Evolutionary conservation across 2,329 filamentous ascomycete genomes (phyloP).

Genomic region (Sodiomyces alkalinus): DNA sequence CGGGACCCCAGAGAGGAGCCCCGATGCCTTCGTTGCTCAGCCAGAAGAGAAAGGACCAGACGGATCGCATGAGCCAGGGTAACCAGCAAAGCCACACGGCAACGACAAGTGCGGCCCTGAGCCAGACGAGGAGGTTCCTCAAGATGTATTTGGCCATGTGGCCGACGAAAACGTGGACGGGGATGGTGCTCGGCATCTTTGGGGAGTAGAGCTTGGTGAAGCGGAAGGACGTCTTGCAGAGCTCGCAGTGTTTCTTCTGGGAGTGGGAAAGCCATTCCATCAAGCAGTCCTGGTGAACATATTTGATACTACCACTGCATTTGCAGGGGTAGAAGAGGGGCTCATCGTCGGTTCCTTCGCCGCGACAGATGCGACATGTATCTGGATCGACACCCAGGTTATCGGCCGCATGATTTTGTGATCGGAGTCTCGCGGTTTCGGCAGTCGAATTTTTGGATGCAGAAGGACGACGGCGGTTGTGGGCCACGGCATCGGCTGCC

Average conservation of each 20-base stretch:
- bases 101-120: slow-evolving; percentile 61
- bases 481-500: slow-evolving; percentile 12
- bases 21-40: slow-evolving; percentile 62
- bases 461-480: slow-evolving; percentile 13
- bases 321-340: slow-evolving; percentile 96
- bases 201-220: slow-evolving; percentile 97
- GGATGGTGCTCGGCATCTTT: slow-evolving; percentile 77
- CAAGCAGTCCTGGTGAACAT: slow-evolving; percentile 91
- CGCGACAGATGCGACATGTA: slow-evolving; percentile 94
- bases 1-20: slow-evolving; percentile 10
- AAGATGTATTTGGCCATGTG: slow-evolving; percentile 62
- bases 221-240: slow-evolving; percentile 95
- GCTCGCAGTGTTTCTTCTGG: slow-evolving; percentile 98
- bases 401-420: slow-evolving; percentile 4
- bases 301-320: slow-evolving; percentile 97
- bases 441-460: slow-evolving; percentile 3
- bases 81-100: slow-evolving; percentile 82
- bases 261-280: slow-evolving; percentile 99
- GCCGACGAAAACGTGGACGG: slow-evolving; percentile 63
- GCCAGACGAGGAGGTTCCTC: slow-evolving; percentile 60
- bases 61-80: slow-evolving; percentile 77
- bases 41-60: slow-evolving; percentile 94
- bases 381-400: slow-evolving; percentile 38
- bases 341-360: slow-evolving; percentile 68
- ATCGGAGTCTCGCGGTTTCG: slow-evolving; percentile 3